These are phyloP conservation scores for Sideroxylon spinosum DNA, from an alignment of 179 eudicot species.

Conservation along the genomic window DNA sequence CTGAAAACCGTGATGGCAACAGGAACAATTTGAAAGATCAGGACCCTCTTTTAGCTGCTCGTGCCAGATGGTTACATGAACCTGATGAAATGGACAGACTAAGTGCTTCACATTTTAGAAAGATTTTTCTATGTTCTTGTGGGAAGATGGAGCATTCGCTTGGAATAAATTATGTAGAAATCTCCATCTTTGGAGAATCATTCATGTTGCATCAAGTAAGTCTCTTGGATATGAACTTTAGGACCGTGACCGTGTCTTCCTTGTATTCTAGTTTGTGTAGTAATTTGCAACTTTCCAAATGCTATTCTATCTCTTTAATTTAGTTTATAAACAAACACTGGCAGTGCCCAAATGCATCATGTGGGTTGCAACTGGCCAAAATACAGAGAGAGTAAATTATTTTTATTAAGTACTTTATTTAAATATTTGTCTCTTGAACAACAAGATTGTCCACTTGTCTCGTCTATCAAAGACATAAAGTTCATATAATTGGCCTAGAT, in stretches of 20 bases:
- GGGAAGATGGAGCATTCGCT: slow-evolving; percentile 54
- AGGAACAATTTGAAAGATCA: slow-evolving; percentile 23
- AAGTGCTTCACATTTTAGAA: slow-evolving; percentile 83
- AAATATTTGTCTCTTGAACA: neutral
- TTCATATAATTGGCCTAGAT: neutral
- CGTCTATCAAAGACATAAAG: neutral
- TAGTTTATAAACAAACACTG: slow-evolving; percentile 1
- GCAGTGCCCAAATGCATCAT: neutral
- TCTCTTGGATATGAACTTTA: slow-evolving; percentile 9
- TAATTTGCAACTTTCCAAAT: neutral
- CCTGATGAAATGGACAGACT: slow-evolving; percentile 66
- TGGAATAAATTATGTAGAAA: slow-evolving; percentile 55
- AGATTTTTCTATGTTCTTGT: slow-evolving; percentile 70
- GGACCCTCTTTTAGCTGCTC: slow-evolving; percentile 29
- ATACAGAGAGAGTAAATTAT: neutral
- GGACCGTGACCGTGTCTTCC: neutral
- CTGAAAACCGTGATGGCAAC: slow-evolving; percentile 24
- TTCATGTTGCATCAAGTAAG: slow-evolving; percentile 98
- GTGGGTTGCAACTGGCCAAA: neutral
- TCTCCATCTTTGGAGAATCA: slow-evolving; percentile 87
- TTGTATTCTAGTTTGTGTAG: neutral
- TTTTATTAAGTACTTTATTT: neutral
- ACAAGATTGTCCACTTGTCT: neutral
- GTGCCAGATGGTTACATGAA: slow-evolving; percentile 85
- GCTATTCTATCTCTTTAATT: neutral